Evolutionary conservation across 345 rosid genomes (phyloP).

Genomic region (Leavenworthia alabamica): DNA sequence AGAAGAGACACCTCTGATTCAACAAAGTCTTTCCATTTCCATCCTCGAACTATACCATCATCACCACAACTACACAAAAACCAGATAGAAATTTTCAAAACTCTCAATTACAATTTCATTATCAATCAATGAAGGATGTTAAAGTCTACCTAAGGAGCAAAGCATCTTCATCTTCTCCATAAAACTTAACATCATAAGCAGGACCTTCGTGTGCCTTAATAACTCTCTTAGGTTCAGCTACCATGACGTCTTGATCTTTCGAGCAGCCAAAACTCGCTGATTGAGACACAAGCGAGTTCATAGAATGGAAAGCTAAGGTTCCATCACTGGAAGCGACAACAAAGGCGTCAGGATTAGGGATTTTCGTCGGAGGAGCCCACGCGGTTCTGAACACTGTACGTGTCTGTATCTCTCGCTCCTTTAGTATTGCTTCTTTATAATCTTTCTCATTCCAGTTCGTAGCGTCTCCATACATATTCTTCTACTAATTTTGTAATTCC

Average conservation of each 20-base stretch:
- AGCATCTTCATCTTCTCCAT: slow-evolving; percentile 56
- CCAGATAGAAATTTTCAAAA: neutral
- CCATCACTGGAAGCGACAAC: slow-evolving; percentile 84
- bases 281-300: slow-evolving; percentile 59
- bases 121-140: neutral
- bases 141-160: slow-evolving; percentile 63
- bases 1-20: slow-evolving; percentile 40
- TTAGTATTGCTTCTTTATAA: slow-evolving; percentile 59
- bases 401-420: slow-evolving; percentile 58
- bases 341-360: slow-evolving; percentile 49
- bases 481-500: neutral
- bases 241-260: slow-evolving; percentile 21
- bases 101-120: neutral
- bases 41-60: slow-evolving; percentile 86
- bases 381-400: slow-evolving; percentile 72
- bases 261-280: slow-evolving; percentile 33
- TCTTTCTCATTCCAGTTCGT: slow-evolving; percentile 72
- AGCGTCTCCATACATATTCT: slow-evolving; percentile 56
- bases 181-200: slow-evolving; percentile 86
- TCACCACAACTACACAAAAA: slow-evolving; percentile 74
- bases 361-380: slow-evolving; percentile 59
- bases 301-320: slow-evolving; percentile 59
- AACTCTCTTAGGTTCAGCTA: slow-evolving; percentile 54
- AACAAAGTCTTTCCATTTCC: slow-evolving; percentile 70
- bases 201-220: slow-evolving; percentile 83